A percentile compares a stretch with the other conserved stretches of the same genome.
phyloP scores from a whole-genome alignment of 176 grass and related monocot genomes.

The Oryza officinalis region DNA sequence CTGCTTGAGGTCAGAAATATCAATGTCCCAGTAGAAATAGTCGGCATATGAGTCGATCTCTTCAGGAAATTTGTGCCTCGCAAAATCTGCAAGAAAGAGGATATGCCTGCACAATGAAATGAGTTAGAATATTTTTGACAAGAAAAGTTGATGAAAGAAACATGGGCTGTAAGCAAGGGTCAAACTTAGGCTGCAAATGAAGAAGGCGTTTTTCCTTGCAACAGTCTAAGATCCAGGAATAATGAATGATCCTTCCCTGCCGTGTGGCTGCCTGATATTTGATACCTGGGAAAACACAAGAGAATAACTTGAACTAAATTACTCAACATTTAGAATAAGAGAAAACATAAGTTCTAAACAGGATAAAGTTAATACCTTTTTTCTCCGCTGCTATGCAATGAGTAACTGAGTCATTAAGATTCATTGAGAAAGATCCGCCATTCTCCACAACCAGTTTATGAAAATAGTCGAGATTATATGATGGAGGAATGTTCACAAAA shows the following conservation, averaged over 20 bases:
- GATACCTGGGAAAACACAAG: conserved; percentile 58
- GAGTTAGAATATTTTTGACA: conserved; percentile 31
- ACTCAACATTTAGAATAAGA: conserved; percentile 28
- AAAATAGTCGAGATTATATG: conserved; percentile 82
- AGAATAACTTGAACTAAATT: conserved; percentile 32
- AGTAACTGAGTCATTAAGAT: conserved; percentile 94
- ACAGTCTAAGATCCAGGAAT: conserved; percentile 89
- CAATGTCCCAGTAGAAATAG: conserved; percentile 85
- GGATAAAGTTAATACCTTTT: conserved; percentile 62
- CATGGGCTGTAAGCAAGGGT: conserved; percentile 37
- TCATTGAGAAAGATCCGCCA: conserved; percentile 93
- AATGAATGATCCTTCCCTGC: conserved; percentile 85
- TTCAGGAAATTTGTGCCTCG: conserved; percentile 69
- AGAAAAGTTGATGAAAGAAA: conserved; percentile 28
- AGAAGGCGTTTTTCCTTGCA: conserved; percentile 77
- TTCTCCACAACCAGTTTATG: conserved; percentile 94
- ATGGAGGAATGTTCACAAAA: conserved; percentile 81
- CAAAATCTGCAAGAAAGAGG: conserved; percentile 74
- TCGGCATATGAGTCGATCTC: conserved; percentile 82
- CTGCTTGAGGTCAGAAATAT: conserved; percentile 85
- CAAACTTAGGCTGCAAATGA: conserved; percentile 83
- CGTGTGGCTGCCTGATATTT: conserved; percentile 77
- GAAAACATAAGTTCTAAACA: conserved; percentile 9
- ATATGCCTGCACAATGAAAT: conserved; percentile 66
- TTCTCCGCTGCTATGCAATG: conserved; percentile 83